Percentiles rank a stretch among this genome's conserved stretches.
These are phyloP conservation scores for Monilinia vaccinii-corymbosi DNA, from an alignment of 2,329 filamentous ascomycete species.

Conservation along the genomic window DNA sequence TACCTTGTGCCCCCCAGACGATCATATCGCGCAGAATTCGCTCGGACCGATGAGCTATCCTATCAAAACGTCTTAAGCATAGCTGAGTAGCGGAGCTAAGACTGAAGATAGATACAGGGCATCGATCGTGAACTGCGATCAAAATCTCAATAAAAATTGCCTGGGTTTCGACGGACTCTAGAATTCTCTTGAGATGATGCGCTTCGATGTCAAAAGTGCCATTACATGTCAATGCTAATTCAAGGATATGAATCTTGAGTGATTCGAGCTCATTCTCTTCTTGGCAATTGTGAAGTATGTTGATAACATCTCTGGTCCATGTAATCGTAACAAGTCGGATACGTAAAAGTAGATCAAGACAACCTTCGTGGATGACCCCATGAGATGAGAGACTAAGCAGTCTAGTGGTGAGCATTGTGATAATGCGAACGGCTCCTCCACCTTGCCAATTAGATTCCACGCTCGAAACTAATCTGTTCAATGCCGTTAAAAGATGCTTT, in stretches of 20 bases:
- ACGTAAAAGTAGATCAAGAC: slow-evolving; percentile 28
- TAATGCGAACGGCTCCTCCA: slow-evolving; percentile 32
- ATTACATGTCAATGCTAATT: slow-evolving; percentile 35
- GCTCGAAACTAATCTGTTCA: slow-evolving; percentile 28
- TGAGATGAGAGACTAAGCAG: slow-evolving; percentile 34
- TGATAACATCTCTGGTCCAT: slow-evolving; percentile 31
- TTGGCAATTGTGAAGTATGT: slow-evolving; percentile 12
- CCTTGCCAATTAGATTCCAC: slow-evolving; percentile 45
- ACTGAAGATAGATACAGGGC: slow-evolving; percentile 29
- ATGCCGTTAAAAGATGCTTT: slow-evolving; percentile 25
- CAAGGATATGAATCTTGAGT: slow-evolving; percentile 30
- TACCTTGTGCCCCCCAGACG: slow-evolving; percentile 13
- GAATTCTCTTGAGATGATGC: slow-evolving; percentile 22
- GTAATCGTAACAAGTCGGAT: slow-evolving; percentile 30
- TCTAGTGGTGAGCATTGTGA: slow-evolving; percentile 35
- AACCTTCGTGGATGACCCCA: slow-evolving; percentile 17
- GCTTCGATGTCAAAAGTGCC: slow-evolving; percentile 38
- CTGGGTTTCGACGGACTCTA: slow-evolving; percentile 25
- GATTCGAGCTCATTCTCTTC: slow-evolving; percentile 26
- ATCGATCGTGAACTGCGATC: slow-evolving; percentile 32
- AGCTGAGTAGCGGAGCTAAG: background rate
- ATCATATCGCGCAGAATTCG: slow-evolving; percentile 14
- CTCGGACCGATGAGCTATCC: slow-evolving; percentile 18
- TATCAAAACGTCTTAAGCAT: slow-evolving; percentile 8
- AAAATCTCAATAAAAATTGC: slow-evolving; percentile 32